These are phyloP conservation scores for Talaromyces albobiverticillius DNA, from an alignment of 2,329 filamentous ascomycete genomes.

Conservation along the genomic window DNA sequence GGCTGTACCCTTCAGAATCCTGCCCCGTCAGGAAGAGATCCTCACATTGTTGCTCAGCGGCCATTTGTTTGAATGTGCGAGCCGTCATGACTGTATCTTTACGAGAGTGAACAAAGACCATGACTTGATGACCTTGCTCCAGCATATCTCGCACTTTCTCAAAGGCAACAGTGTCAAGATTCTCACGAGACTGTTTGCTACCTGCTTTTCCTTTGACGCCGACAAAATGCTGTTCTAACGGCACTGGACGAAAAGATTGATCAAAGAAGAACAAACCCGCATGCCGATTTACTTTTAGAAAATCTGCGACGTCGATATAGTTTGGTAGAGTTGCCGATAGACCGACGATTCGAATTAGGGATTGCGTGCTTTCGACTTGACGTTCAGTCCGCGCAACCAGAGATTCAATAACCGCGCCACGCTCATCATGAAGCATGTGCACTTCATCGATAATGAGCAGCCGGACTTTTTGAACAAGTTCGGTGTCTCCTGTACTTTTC, in stretches of 20 bases:
- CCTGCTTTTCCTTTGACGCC: constrained; percentile 88
- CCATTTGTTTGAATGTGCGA: constrained; percentile 80
- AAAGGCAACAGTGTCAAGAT: constrained; percentile 81
- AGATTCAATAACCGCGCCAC: constrained; percentile 92
- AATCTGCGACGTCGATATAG: constrained; percentile 94
- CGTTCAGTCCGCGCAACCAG: constrained; percentile 91
- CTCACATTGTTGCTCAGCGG: constrained; percentile 71
- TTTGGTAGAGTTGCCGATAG: constrained; percentile 95
- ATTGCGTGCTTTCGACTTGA: constrained; percentile 97
- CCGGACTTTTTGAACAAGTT: constrained; percentile 94
- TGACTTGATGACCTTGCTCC: constrained; percentile 86
- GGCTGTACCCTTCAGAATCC: constrained; percentile 73
- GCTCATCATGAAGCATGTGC: constrained; percentile 98
- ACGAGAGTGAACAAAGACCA: constrained; percentile 98
- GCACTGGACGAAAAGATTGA: constrained; percentile 89
- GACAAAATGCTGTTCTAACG: constrained; percentile 94
- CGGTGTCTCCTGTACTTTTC: constrained; percentile 95
- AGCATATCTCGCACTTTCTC: constrained; percentile 96
- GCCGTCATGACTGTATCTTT: constrained; percentile 91
- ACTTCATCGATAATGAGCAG: constrained; percentile 98
- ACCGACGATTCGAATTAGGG: constrained; percentile 91
- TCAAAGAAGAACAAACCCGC: constrained; percentile 97
- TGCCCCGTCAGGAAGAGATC: constrained; percentile 77
- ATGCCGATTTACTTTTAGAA: constrained; percentile 90
- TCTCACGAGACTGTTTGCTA: constrained; percentile 77